Evolutionary conservation across 2,329 filamentous ascomycete genomes (phyloP).

Genomic region (Zymoseptoria ardabiliae): DNA sequence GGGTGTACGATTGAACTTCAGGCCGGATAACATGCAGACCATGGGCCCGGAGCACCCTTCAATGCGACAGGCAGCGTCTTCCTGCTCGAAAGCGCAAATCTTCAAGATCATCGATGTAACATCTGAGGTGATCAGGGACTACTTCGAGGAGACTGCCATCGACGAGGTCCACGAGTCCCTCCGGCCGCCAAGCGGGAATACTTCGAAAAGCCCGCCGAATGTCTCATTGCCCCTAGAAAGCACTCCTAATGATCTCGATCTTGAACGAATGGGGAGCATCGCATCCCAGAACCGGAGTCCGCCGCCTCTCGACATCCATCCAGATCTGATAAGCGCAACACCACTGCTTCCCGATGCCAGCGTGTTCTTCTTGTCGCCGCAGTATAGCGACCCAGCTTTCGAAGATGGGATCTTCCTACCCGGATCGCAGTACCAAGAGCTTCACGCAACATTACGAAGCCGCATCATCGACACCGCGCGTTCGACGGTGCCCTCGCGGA

Average conservation of each 20-base stretch:
- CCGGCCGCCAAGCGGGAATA: background rate
- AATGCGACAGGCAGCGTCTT: conserved; percentile 20
- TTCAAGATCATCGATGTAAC: conserved; percentile 27
- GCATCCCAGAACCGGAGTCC: background rate
- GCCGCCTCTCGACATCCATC: background rate
- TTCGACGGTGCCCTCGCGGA: conserved; percentile 23
- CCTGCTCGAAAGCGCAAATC: conserved; percentile 8
- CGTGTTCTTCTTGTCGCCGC: conserved; percentile 18
- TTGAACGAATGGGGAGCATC: background rate
- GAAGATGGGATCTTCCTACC: conserved; percentile 30
- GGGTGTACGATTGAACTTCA: conserved; percentile 24
- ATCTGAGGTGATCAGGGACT: conserved; percentile 25
- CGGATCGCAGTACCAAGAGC: conserved; percentile 26
- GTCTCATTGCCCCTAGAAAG: background rate
- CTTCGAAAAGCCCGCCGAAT: background rate
- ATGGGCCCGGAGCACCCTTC: conserved; percentile 26
- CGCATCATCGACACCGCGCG: conserved; percentile 27
- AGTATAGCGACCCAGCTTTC: conserved; percentile 22
- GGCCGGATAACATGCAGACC: conserved; percentile 22
- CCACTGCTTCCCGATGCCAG: background rate
- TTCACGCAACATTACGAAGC: conserved; percentile 25
- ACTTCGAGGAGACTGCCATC: conserved; percentile 20
- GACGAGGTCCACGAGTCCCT: conserved; percentile 7
- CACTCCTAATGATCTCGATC: background rate
- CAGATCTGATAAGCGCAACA: background rate